phyloP scores from a whole-genome alignment of 2,329 filamentous ascomycete genomes.

The Claviceps purpurea region DNA sequence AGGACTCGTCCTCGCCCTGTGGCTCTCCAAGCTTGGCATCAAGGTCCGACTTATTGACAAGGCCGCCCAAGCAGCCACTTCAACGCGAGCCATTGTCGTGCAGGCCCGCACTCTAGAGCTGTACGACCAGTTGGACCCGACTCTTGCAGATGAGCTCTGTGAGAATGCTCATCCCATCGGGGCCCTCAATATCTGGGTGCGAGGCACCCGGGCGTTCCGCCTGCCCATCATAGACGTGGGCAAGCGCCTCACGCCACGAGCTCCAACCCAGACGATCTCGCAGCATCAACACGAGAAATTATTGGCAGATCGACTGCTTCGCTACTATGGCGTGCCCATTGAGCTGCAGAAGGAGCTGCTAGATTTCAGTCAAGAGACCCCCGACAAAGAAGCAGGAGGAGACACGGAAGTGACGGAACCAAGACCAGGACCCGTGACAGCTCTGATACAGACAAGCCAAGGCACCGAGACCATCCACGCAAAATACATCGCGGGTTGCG shows the following conservation, averaged over 20 bases:
- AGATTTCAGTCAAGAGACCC: slow-evolving; percentile 35
- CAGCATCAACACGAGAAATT: slow-evolving; percentile 32
- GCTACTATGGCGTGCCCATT: neutral
- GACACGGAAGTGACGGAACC: neutral
- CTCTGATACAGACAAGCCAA: slow-evolving; percentile 10
- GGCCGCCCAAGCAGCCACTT: slow-evolving; percentile 27
- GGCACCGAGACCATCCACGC: slow-evolving; percentile 19
- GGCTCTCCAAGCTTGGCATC: slow-evolving; percentile 28
- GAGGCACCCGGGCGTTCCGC: neutral
- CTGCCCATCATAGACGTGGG: neutral
- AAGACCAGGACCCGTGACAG: slow-evolving; percentile 31
- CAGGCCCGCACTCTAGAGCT: slow-evolving; percentile 2
- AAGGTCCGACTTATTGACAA: slow-evolving; percentile 32
- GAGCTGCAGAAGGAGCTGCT: slow-evolving; percentile 20
- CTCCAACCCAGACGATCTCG: neutral
- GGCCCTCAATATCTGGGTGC: slow-evolving; percentile 1
- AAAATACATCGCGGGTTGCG: slow-evolving; percentile 1
- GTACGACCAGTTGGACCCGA: slow-evolving; percentile 1
- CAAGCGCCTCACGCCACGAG: neutral
- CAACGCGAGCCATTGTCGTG: neutral
- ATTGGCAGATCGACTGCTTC: slow-evolving; percentile 21
- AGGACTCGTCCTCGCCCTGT: slow-evolving; percentile 29
- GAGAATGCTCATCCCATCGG: neutral
- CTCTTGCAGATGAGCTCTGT: neutral
- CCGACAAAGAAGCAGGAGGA: slow-evolving; percentile 37